phyloP scores from a whole-genome alignment of 2,329 filamentous ascomycete genomes.

The Colletotrichum navitas region DNA sequence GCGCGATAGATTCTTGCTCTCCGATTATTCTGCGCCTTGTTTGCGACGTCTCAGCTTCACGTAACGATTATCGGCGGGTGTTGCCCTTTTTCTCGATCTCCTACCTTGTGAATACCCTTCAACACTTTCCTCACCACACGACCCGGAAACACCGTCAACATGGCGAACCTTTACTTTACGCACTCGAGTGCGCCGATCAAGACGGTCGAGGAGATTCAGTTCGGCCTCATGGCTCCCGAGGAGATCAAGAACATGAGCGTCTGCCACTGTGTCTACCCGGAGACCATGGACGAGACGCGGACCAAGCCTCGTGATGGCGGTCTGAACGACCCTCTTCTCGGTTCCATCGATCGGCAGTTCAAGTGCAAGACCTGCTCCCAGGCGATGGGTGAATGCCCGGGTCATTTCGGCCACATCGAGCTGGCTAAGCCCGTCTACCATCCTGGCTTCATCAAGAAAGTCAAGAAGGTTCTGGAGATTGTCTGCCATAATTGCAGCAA shows the following conservation, averaged over 20 bases:
- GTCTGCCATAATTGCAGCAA: slow-evolving; percentile 99
- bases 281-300: slow-evolving; percentile 98
- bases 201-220: slow-evolving; percentile 99
- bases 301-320: slow-evolving; percentile 91
- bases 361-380: slow-evolving; percentile 97
- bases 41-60: slow-evolving; percentile 45
- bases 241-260: slow-evolving; percentile 99
- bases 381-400: slow-evolving; percentile 94
- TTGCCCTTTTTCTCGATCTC: slow-evolving; percentile 15
- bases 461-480: slow-evolving; percentile 98
- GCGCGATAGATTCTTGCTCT: slow-evolving; percentile 45
- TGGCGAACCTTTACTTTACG: slow-evolving; percentile 93
- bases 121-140: slow-evolving; percentile 42
- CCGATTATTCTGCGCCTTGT: slow-evolving; percentile 45
- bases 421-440: slow-evolving; percentile 97
- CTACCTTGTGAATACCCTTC: slow-evolving; percentile 14
- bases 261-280: slow-evolving; percentile 95
- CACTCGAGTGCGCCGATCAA: slow-evolving; percentile 96
- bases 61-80: slow-evolving; percentile 30
- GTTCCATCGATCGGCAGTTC: slow-evolving; percentile 95
- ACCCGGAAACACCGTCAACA: slow-evolving; percentile 62
- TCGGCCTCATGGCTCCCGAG: slow-evolving; percentile 95
- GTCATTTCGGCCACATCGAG: slow-evolving; percentile 99
- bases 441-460: slow-evolving; percentile 95
- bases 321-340: slow-evolving; percentile 94